Evolutionary conservation across 2,329 filamentous ascomycete species (phyloP).

Genomic region (Epichloe elymi): DNA sequence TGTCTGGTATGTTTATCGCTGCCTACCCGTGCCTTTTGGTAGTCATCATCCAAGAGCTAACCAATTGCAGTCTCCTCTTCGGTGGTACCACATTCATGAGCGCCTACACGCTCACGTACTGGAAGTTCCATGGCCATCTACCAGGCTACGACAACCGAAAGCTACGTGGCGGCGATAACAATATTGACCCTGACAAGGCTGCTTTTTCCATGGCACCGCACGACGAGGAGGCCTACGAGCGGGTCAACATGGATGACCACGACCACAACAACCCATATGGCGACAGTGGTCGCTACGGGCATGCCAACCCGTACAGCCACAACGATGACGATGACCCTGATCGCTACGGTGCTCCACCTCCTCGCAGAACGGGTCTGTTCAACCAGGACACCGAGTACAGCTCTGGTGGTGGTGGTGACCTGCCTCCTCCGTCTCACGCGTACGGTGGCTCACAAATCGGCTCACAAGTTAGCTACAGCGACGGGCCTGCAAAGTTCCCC

Average conservation of each 20-base stretch:
- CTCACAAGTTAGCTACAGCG: conserved; percentile 30
- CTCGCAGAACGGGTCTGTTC: conserved; percentile 29
- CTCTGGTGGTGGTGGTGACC: conserved; percentile 16
- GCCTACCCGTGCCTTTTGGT: not conserved
- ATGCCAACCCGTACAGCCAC: conserved; percentile 24
- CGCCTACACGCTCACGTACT: conserved; percentile 47
- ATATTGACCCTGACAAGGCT: conserved; percentile 56
- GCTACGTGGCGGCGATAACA: conserved; percentile 27
- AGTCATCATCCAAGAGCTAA: not conserved
- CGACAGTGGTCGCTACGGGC: conserved; percentile 21
- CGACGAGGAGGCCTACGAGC: conserved; percentile 52
- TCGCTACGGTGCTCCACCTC: conserved; percentile 26
- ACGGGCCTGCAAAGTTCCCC: conserved; percentile 40
- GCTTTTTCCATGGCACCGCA: conserved; percentile 56
- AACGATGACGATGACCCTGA: conserved; percentile 26
- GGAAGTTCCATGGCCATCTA: conserved; percentile 46
- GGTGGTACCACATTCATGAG: conserved; percentile 39
- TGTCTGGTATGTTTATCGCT: conserved; percentile 36
- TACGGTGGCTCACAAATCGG: conserved; percentile 26
- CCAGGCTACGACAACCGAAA: conserved; percentile 45
- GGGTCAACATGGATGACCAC: conserved; percentile 44
- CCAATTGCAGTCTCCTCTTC: conserved; percentile 38
- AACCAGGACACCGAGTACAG: conserved; percentile 38
- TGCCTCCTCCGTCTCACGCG: conserved; percentile 12
- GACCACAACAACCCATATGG: conserved; percentile 24